Evolutionary conservation across 2,329 filamentous ascomycete genomes (phyloP).

Genomic region (Beauveria asiatica): DNA sequence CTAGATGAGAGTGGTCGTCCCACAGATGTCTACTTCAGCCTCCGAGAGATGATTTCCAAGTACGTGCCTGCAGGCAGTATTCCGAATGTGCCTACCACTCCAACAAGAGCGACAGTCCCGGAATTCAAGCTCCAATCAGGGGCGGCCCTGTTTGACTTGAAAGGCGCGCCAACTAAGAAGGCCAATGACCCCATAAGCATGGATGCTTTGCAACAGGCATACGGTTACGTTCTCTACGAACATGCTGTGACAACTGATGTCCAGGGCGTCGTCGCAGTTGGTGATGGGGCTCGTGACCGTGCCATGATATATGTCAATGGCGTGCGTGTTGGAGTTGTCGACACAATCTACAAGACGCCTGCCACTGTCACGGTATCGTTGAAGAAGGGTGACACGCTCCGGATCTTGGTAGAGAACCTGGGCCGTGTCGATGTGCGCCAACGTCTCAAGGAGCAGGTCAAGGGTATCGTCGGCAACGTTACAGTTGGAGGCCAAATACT

Average conservation of each 20-base stretch:
- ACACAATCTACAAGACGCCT: slow-evolving; percentile 34
- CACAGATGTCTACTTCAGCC: slow-evolving; percentile 32
- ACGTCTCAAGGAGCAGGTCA: slow-evolving; percentile 33
- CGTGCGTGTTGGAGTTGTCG: slow-evolving; percentile 33
- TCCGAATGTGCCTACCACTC: slow-evolving; percentile 27
- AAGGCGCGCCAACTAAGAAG: slow-evolving; percentile 17
- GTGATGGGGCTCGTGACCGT: slow-evolving; percentile 36
- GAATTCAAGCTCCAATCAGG: slow-evolving; percentile 29
- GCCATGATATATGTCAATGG: slow-evolving; percentile 40
- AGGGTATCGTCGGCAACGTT: slow-evolving; percentile 37
- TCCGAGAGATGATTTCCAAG: slow-evolving; percentile 31
- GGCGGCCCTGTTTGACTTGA: slow-evolving; percentile 29
- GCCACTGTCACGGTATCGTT: slow-evolving; percentile 29
- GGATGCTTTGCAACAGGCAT: slow-evolving; percentile 36
- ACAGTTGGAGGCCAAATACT: slow-evolving; percentile 26
- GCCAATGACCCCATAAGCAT: slow-evolving; percentile 29
- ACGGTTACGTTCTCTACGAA: slow-evolving; percentile 36
- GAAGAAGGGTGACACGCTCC: slow-evolving; percentile 29
- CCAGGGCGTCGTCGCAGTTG: slow-evolving; percentile 28
- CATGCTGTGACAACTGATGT: slow-evolving; percentile 21
- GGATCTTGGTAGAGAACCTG: slow-evolving; percentile 42
- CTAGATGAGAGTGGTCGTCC: slow-evolving; percentile 41
- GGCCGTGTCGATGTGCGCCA: slow-evolving; percentile 39
- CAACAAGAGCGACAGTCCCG: slow-evolving; percentile 25
- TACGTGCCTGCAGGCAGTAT: slow-evolving; percentile 28